Percentiles rank a stretch among this genome's conserved stretches.
phyloP scores from a whole-genome alignment of 108 stramenopile species.

The Fistulifera pelliculosa region DNA sequence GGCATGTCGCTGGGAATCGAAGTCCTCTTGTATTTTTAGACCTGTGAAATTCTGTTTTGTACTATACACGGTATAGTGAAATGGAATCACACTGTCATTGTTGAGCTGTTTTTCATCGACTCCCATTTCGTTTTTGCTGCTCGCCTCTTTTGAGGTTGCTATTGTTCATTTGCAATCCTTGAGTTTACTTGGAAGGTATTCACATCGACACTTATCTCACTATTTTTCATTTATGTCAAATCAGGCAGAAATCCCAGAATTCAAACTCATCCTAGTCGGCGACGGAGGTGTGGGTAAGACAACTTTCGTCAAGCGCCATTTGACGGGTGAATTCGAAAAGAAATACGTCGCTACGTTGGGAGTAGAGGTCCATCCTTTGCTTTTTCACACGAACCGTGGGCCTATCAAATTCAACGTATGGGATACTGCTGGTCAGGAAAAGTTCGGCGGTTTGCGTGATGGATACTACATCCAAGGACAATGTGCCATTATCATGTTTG shows the following conservation, averaged over 20 bases:
- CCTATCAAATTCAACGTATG: conserved; percentile 99
- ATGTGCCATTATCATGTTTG: conserved; percentile 99
- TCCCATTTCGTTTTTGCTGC: too few relatives aligned
- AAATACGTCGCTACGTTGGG: conserved; percentile 96
- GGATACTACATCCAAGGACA: conserved; percentile 98
- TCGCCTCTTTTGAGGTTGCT: neutral
- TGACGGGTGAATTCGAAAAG: conserved; percentile 99
- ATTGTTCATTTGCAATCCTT: too few relatives aligned
- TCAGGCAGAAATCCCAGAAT: conserved; percentile 65
- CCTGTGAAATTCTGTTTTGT: too few relatives aligned
- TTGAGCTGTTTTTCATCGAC: too few relatives aligned
- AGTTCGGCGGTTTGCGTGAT: conserved; percentile 97
- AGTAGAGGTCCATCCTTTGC: conserved; percentile 94
- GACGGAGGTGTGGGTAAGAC: conserved; percentile 96
- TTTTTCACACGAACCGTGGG: conserved; percentile 98
- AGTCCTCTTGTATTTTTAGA: too few relatives aligned
- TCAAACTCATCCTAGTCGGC: conserved; percentile 99
- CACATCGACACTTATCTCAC: neutral
- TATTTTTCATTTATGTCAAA: neutral
- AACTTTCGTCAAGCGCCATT: conserved; percentile 98
- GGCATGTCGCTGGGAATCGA: too few relatives aligned
- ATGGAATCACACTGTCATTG: too few relatives aligned
- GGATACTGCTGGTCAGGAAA: conserved; percentile 99
- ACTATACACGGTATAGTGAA: too few relatives aligned
- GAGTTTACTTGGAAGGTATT: too few relatives aligned